Conservation (phyloP, 2,329 filamentous ascomycete genomes). For the Aspergillus luchuensis region DNA sequence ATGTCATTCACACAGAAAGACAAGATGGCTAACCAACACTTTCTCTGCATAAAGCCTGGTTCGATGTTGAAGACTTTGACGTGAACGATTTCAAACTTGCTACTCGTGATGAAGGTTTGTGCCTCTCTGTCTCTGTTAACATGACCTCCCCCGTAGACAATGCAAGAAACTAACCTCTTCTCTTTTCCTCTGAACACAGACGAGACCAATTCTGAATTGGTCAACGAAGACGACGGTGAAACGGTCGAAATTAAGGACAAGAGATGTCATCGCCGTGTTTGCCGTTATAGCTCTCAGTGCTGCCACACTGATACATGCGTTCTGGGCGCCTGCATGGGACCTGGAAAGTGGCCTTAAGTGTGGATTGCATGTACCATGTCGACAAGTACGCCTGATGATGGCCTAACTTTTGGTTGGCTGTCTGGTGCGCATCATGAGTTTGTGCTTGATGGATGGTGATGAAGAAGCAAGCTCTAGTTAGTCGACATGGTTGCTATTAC, state of each 20-base stretch:
- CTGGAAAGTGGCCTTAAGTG: neutral
- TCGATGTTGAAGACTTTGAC: neutral
- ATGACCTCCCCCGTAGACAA: neutral
- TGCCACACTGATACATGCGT: neutral
- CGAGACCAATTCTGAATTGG: neutral
- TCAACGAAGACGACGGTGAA: neutral
- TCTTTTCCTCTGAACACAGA: neutral
- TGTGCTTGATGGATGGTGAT: neutral
- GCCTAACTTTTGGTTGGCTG: neutral
- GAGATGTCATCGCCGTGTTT: neutral
- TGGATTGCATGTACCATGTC: neutral
- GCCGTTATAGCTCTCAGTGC: neutral
- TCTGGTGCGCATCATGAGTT: neutral
- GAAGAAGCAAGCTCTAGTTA: neutral
- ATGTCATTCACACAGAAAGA: neutral
- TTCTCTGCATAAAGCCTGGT: neutral
- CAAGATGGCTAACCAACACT: neutral
- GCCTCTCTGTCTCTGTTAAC: neutral
- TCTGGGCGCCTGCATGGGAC: neutral
- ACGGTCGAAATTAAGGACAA: neutral
- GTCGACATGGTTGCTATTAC: neutral
- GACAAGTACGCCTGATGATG: neutral
- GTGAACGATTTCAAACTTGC: neutral
- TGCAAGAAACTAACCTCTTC: neutral
- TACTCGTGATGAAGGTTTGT: neutral